phyloP scores from a whole-genome alignment of 768 basidiomycete species.

The Suillus variegatus region DNA sequence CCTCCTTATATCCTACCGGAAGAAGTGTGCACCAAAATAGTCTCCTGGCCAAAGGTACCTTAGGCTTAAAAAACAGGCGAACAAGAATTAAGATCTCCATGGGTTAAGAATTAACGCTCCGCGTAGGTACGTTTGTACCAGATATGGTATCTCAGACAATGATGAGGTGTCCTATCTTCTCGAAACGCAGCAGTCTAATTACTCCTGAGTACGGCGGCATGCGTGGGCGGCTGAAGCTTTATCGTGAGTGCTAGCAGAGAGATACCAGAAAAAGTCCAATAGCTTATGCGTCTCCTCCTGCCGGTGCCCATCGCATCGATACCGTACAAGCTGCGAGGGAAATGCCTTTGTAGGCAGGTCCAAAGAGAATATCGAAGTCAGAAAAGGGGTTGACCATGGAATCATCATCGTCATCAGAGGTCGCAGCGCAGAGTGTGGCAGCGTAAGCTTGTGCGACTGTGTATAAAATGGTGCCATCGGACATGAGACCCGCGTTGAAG shows the following conservation, averaged over 20 bases:
- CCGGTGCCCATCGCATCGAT: neutral
- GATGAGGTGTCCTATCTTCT: neutral
- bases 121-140: neutral
- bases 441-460: constrained; percentile 84
- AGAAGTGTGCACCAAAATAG: neutral
- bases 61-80: neutral
- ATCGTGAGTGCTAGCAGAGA: neutral
- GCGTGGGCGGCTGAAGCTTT: neutral
- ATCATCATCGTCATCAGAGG: constrained; percentile 29
- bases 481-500: constrained; percentile 92
- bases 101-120: neutral
- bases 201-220: too few relatives aligned
- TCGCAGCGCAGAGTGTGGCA: constrained; percentile 64
- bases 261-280: neutral
- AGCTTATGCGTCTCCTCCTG: neutral
- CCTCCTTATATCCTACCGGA: neutral
- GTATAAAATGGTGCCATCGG: constrained; percentile 77
- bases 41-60: neutral
- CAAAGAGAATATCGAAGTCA: constrained; percentile 83
- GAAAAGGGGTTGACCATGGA: constrained; percentile 28
- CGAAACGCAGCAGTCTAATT: neutral
- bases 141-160: neutral
- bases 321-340: constrained; percentile 87
- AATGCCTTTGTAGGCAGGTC: constrained; percentile 98
- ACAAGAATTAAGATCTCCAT: neutral